Evolutionary conservation across 352 stramenopile genomes (phyloP), one percentile per base, ranked within the genome.

Genomic region (Discostella stelligera): DNA sequence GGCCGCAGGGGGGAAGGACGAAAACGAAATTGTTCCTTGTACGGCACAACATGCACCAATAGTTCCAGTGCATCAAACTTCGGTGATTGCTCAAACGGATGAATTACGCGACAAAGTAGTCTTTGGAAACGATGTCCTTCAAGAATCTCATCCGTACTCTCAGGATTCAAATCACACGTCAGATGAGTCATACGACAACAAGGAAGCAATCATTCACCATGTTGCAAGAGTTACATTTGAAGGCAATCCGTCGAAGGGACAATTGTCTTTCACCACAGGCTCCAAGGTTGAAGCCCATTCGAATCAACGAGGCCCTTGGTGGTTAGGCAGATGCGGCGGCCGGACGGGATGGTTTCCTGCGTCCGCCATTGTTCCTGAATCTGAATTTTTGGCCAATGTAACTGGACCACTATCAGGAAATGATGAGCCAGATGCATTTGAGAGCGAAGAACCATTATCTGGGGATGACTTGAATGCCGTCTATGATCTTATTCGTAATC

Each of bases 401-500:
- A 50, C 39, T 10, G 50, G 18, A n/a, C 23, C 50, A 13, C 49
- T 39, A 46, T 41, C 63, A 48, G 48, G 54, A 18, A 21, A 27
- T n/a, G 13, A 44, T 48, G 58, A 65, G 13, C 7, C 16, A 4
- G 66, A 74, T 18, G 63, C 75, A 41, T 54, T 61, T n/a, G 56
- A 75, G 44, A 44, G 70, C 23, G 27, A 75, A 44, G 0, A 14
- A 8, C 14, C 62, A 18, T 54, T 84, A 21, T 78, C 71, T 16
- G 30, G 70, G 32, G 66, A 79, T 46, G 77, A 80, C 27, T 58
- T 84, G 18, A 55, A 79, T 71, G 48, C 52, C 18, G 66, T 75
- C 16, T 84, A 84, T 70, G 71, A 84, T 69, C 67, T 84, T 3
- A 84, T 84, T 75, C 66, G 77, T 21, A 80, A 74, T 74, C 77